phyloP scores from a whole-genome alignment of 1,284 basidiomycete species.

The Trichosporon ovoides region DNA sequence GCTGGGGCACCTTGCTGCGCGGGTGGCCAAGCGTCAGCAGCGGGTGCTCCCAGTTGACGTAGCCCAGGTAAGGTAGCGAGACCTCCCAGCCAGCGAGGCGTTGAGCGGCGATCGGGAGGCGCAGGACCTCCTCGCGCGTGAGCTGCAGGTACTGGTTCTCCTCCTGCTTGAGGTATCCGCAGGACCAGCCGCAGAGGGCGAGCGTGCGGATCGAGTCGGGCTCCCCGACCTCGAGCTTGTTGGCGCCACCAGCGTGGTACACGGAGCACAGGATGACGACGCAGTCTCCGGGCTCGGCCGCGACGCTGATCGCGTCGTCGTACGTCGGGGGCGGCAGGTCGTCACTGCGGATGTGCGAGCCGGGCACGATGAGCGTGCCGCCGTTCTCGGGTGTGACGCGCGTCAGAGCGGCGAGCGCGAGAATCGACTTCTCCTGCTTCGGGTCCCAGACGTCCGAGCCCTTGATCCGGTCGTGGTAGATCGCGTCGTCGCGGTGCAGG shows the following conservation, averaged over 20 bases:
- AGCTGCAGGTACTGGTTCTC: constrained; percentile 26
- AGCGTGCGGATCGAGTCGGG: constrained; percentile 16
- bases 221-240: constrained; percentile 14
- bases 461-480: constrained; percentile 19
- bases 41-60: constrained; percentile 20
- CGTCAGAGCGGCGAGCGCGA: constrained; percentile 15
- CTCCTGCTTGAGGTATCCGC: constrained; percentile 21
- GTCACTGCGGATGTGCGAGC: constrained; percentile 20
- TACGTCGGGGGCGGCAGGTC: constrained; percentile 19
- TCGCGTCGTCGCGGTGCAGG: constrained; percentile 22
- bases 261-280: constrained; percentile 21
- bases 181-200: constrained; percentile 16
- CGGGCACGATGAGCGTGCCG: constrained; percentile 21
- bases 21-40: constrained; percentile 20
- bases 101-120: constrained; percentile 17
- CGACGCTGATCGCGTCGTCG: constrained; percentile 18
- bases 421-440: constrained; percentile 17
- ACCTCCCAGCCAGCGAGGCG: constrained; percentile 20
- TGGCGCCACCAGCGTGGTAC: constrained; percentile 20
- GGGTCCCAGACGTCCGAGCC: constrained; percentile 18
- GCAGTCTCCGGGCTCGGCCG: constrained; percentile 19
- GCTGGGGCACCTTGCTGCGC: constrained; percentile 13
- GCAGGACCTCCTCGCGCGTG: constrained; percentile 15
- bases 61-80: constrained; percentile 20
- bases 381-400: constrained; percentile 20